phyloP scores from a whole-genome alignment of 2,329 filamentous ascomycete species.

The Hypoxylon rubiginosum region DNA sequence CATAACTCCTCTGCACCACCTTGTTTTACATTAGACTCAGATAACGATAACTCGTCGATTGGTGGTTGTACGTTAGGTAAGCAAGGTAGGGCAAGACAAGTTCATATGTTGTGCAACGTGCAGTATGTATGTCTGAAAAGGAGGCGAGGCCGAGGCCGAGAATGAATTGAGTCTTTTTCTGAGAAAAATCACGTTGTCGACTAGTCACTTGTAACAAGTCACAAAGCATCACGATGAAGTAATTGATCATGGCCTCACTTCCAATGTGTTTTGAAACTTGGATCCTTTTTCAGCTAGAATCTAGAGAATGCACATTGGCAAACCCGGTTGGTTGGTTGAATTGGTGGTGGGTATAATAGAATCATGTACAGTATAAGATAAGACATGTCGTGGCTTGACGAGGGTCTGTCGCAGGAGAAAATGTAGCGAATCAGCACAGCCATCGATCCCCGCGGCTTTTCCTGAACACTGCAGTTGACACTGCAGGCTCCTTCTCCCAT shows the following conservation, averaged over 20 bases:
- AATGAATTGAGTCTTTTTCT: constrained; percentile 2
- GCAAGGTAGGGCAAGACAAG: constrained; percentile 26
- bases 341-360: constrained; percentile 14
- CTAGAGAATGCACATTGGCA: constrained; percentile 12
- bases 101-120: constrained; percentile 12
- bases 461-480: constrained; percentile 52
- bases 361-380: constrained; percentile 32
- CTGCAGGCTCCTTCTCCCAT: constrained; percentile 49
- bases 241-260: constrained; percentile 24
- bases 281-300: constrained; percentile 17
- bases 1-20: background rate
- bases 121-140: constrained; percentile 20
- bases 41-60: constrained; percentile 15
- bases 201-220: background rate
- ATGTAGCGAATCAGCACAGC: constrained; percentile 35
- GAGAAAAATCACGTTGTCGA: background rate
- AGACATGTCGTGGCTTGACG: constrained; percentile 37
- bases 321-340: constrained; percentile 29
- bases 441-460: constrained; percentile 42
- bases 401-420: constrained; percentile 20
- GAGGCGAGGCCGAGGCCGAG: background rate
- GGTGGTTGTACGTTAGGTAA: constrained; percentile 26
- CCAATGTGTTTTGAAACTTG: constrained; percentile 21
- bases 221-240: constrained; percentile 20
- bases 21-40: constrained; percentile 24